These are phyloP conservation scores for Eucalyptus marginata DNA, from an alignment of 345 rosid species.

Conservation along the genomic window DNA sequence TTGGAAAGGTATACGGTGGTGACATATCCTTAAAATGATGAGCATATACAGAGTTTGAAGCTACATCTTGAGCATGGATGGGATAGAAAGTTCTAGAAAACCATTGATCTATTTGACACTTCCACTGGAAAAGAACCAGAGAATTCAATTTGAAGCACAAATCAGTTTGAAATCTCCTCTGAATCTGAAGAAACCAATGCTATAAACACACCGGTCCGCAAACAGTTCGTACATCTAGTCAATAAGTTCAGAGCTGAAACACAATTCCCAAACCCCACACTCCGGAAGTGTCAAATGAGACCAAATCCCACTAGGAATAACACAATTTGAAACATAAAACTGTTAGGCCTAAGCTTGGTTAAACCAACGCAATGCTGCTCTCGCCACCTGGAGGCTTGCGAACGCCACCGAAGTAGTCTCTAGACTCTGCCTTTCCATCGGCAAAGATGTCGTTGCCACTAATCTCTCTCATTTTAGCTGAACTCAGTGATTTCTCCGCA, in stretches of 20 bases:
- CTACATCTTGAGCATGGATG: not conserved
- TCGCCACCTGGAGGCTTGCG: slow-evolving; percentile 99
- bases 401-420: slow-evolving; percentile 90
- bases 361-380: slow-evolving; percentile 87
- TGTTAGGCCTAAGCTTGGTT: slow-evolving; percentile 1
- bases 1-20: not conserved
- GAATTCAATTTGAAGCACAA: not conserved
- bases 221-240: not conserved
- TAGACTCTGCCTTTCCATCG: slow-evolving; percentile 73
- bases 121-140: not conserved
- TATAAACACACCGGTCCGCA: not conserved
- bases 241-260: not conserved
- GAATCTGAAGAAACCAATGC: not conserved
- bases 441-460: slow-evolving; percentile 75
- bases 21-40: not conserved
- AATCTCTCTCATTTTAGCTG: slow-evolving; percentile 73
- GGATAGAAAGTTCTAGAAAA: not conserved
- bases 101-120: not conserved
- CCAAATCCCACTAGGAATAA: slow-evolving; percentile 1
- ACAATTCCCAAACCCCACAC: slow-evolving; percentile 10
- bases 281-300: slow-evolving; percentile 18
- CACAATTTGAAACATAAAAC: slow-evolving; percentile 8
- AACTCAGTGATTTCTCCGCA: slow-evolving; percentile 52
- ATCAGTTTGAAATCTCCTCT: not conserved
- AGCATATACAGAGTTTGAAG: not conserved